Percentiles rank a stretch among this genome's conserved stretches.
Conservation (phyloP, 2,329 filamentous ascomycete genomes). For the Aureobasidium vineae region DNA sequence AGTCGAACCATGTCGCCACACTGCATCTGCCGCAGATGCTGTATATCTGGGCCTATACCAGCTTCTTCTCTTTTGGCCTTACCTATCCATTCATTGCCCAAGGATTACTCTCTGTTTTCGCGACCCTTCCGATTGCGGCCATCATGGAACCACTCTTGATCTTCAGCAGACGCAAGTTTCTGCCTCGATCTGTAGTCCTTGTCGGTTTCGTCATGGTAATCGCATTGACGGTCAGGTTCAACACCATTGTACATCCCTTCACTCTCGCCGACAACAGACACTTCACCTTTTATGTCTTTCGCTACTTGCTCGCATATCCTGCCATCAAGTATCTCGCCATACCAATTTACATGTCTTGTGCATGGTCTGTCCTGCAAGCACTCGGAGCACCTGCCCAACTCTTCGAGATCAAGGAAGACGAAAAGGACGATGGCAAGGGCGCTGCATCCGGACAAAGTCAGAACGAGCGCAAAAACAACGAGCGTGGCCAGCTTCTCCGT, state of each 20-base stretch:
- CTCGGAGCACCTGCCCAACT: constrained; percentile 50
- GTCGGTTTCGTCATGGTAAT: constrained; percentile 45
- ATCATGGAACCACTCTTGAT: constrained; percentile 37
- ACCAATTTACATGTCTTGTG: constrained; percentile 67
- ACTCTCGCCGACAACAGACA: constrained; percentile 95
- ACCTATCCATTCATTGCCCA: constrained; percentile 57
- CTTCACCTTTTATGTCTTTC: constrained; percentile 96
- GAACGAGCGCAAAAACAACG: constrained; percentile 2
- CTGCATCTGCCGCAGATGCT: constrained; percentile 89
- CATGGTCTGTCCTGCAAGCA: constrained; percentile 65
- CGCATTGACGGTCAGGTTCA: constrained; percentile 63
- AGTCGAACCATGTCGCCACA: constrained; percentile 87
- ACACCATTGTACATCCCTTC: constrained; percentile 94
- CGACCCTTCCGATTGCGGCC: constrained; percentile 32
- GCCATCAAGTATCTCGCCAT: constrained; percentile 66
- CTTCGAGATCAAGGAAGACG: constrained; percentile 25
- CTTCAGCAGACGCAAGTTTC: constrained; percentile 37
- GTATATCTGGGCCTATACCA: constrained; percentile 87
- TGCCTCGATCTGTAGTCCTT: constrained; percentile 43
- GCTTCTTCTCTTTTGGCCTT: constrained; percentile 85
- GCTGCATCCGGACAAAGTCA: neutral
- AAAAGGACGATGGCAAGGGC: constrained; percentile 20
- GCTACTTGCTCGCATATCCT: constrained; percentile 62
- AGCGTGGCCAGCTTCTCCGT: neutral
- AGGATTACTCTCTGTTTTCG: constrained; percentile 33